A percentile compares a stretch with the other conserved stretches of the same genome.
Evolutionary conservation across 2,329 filamentous ascomycete species (phyloP).

Genomic region (Teratosphaeria gauchensis): DNA sequence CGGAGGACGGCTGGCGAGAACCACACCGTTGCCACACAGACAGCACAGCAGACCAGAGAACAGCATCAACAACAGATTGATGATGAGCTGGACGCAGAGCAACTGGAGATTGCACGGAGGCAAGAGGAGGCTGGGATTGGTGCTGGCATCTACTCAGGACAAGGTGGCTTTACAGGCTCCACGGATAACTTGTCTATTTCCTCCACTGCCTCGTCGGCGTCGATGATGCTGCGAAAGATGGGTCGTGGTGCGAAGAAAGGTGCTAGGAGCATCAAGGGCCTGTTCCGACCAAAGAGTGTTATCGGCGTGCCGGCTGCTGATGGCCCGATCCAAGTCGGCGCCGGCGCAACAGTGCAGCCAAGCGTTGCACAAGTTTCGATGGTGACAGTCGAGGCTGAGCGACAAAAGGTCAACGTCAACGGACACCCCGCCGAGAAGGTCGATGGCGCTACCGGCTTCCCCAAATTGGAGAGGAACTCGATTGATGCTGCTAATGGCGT

Average conservation of each 20-base stretch:
- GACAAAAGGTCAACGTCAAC: slow-evolving; percentile 72
- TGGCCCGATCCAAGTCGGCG: slow-evolving; percentile 45
- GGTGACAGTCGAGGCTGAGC: slow-evolving; percentile 90
- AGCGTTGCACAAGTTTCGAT: slow-evolving; percentile 84
- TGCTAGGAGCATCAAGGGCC: slow-evolving; percentile 77
- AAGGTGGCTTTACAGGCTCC: slow-evolving; percentile 76
- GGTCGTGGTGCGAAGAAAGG: slow-evolving; percentile 96
- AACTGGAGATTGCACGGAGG: slow-evolving; percentile 79
- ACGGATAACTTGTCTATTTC: slow-evolving; percentile 92
- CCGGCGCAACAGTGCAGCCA: slow-evolving; percentile 29
- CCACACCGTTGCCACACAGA: slow-evolving; percentile 26
- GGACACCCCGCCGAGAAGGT: slow-evolving; percentile 56
- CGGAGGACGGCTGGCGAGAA: slow-evolving; percentile 62
- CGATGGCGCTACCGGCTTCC: slow-evolving; percentile 69
- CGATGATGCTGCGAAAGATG: slow-evolving; percentile 97
- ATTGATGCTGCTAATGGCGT: slow-evolving; percentile 49
- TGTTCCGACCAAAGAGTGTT: slow-evolving; percentile 91
- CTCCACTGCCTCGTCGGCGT: slow-evolving; percentile 80
- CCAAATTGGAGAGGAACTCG: slow-evolving; percentile 73
- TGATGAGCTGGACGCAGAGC: slow-evolving; percentile 59
- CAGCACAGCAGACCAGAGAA: slow-evolving; percentile 17
- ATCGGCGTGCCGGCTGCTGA: slow-evolving; percentile 69
- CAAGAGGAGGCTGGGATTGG: slow-evolving; percentile 90
- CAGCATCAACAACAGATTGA: slow-evolving; percentile 21
- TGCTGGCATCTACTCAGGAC: slow-evolving; percentile 83